Evolutionary conservation across 371 early-diverging fungal genomes (phyloP), one percentile per base, ranked within the genome.

Genomic region (Zancudomyces culisetae): DNA sequence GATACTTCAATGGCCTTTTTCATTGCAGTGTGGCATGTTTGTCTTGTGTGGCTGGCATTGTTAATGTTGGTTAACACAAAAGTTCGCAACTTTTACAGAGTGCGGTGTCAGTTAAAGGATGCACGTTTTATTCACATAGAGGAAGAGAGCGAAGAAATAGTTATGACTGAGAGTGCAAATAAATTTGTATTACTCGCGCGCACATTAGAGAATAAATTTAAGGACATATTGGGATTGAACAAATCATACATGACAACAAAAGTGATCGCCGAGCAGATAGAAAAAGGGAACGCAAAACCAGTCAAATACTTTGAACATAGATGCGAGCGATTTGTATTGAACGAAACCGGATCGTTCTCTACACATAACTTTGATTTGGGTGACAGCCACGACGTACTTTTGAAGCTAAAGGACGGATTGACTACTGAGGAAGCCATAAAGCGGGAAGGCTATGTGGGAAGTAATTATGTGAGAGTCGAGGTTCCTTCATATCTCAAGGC

Each of bases 261-360:
- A 1, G 59, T 69, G 19, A 53, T 55, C 6, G 61, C 69, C 13
- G 48, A 47, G 18, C 18, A 47, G 18, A 18, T 6, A 18, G 55
- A 53, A 8, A 52, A 42, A 13, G 56, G 71, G 21, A 43, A 52
- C 2, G 72, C 77, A 3, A 48, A 52, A 24, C n/a, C n/a, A n/a
- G n/a, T n/a, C n/a, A 60, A 55, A 18, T 67, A 69, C 2, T 60
- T 87, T 58, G 75, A 77, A 26, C 78, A 78, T 58, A 82, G 79
- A 49, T 85, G 84, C 62, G 78, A 80, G 8, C 77, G 87, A 21
- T 87, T 78, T 57, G 71, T 83, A 19, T 73, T 66, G 27, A 53
- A 58, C 0, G 45, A 46, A 3, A 26, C 57, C 13, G 65, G 70
- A 29, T 35, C 55, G 1, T 87, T 83, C 59, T 62, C 63, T 22